phyloP scores from a whole-genome alignment of 2,329 filamentous ascomycete species.

The Hypoxylon sp. region DNA sequence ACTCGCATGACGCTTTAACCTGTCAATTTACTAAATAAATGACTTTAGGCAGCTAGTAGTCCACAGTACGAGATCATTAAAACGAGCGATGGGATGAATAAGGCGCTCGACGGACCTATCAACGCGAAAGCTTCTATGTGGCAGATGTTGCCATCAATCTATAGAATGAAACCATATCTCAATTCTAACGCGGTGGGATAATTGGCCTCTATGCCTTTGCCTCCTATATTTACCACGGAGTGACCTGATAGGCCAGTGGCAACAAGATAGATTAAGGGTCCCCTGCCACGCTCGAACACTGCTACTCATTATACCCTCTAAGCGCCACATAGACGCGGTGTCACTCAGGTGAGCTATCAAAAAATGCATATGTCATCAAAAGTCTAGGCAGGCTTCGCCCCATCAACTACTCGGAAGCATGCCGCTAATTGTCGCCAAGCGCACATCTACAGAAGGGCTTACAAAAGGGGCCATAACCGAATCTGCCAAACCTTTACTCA shows the following conservation, averaged over 20 bases:
- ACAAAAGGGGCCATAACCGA: neutral
- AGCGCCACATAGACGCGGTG: slow-evolving; percentile 32
- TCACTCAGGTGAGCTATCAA: slow-evolving; percentile 6
- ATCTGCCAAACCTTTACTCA: neutral
- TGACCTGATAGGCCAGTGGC: slow-evolving; percentile 9
- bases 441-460: neutral
- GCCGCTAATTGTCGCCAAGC: neutral
- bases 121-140: neutral
- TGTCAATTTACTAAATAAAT: slow-evolving; percentile 38
- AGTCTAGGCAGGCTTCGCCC: slow-evolving; percentile 3
- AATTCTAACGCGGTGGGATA: slow-evolving; percentile 38
- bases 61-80: slow-evolving; percentile 11
- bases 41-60: slow-evolving; percentile 37
- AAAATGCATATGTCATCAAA: slow-evolving; percentile 11
- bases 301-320: slow-evolving; percentile 23
- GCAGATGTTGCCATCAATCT: slow-evolving; percentile 34
- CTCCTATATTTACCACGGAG: slow-evolving; percentile 19
- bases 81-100: slow-evolving; percentile 14
- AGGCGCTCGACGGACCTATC: slow-evolving; percentile 22
- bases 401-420: neutral
- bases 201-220: slow-evolving; percentile 13
- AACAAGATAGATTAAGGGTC: slow-evolving; percentile 24
- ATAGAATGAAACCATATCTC: slow-evolving; percentile 29
- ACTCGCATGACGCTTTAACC: slow-evolving; percentile 27
- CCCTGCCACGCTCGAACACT: slow-evolving; percentile 9